Evolutionary conservation across 139 green algal genomes (phyloP), one percentile per base, ranked within the genome.

Genomic region (Tetraselmis striata): DNA sequence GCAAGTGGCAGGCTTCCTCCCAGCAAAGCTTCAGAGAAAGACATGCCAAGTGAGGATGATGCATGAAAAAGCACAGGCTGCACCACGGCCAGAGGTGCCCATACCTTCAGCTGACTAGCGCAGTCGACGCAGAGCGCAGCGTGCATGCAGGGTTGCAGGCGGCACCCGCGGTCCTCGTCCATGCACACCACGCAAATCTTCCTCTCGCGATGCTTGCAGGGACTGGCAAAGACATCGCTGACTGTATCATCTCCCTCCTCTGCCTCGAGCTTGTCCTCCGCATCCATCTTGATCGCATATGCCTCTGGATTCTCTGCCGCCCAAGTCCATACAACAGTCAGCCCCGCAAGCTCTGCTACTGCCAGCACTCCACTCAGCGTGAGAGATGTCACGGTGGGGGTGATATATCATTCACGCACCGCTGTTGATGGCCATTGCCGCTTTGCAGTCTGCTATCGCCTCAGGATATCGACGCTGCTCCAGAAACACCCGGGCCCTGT

Each of bases 111-210:
- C 2, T 78, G 30, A 30, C 83, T 31, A 18, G 84, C 81, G 78
- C 84, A 87, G 2, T 84, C 77, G n/a, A 79, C 75, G 45, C 84
- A 87, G 32, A 87, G 80, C 77, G 80, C 80, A 0, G 84, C 84
- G 77, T 87, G 84, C 78, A 87, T 83, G 84, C 84, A 87, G 5
- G 84, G 84, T 22, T 80, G 78, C 80, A 87, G 80, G 32, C 84
- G 84, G 84, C 80, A 83, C 59, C 83, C 83, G 59, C 84, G 32
- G 59, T 87, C 84, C 26, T 30, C 30, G 31, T 87, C 84, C 84
- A 87, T 87, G 77, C 84, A 87, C 45, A 87, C 84, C 77, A 85
- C 84, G 74, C 84, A 87, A 31, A 83, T 78, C 81, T 87, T 87
- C 22, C 75, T 67, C 0, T 79, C 78, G 11, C 45, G 45, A 25